A percentile compares a stretch with the other conserved stretches of the same genome.
These are phyloP conservation scores for Ophiocordyceps camponoti-leonardi DNA, from an alignment of 2,329 filamentous ascomycete species.

Conservation along the genomic window DNA sequence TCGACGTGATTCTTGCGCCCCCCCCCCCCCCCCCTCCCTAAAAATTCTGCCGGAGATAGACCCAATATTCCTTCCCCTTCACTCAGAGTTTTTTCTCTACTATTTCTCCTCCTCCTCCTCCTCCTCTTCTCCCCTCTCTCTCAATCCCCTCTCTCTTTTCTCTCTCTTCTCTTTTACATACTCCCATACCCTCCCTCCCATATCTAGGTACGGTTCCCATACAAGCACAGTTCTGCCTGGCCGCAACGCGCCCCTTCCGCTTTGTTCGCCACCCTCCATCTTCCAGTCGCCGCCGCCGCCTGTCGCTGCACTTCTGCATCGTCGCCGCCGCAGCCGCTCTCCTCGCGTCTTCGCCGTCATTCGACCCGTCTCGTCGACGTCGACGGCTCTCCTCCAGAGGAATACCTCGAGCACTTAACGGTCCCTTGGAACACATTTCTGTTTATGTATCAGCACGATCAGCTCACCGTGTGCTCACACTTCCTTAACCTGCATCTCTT, in stretches of 20 bases:
- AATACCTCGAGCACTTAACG: conserved; percentile 12
- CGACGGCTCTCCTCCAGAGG: not conserved
- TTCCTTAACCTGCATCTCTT: conserved; percentile 93
- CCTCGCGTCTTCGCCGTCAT: not conserved
- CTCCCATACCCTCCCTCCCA: not conserved
- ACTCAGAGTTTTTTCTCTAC: not conserved
- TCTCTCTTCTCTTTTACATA: not conserved
- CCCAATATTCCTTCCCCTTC: not conserved
- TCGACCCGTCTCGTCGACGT: not conserved
- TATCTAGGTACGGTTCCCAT: not conserved
- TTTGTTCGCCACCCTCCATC: not conserved
- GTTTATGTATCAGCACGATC: conserved; percentile 99
- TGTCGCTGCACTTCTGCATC: not conserved
- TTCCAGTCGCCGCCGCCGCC: not conserved
- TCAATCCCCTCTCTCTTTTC: not conserved
- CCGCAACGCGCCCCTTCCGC: not conserved
- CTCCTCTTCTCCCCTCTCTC: not conserved
- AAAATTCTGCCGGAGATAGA: not conserved
- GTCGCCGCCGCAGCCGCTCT: not conserved
- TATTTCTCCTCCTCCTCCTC: not conserved
- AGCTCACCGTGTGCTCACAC: conserved; percentile 82
- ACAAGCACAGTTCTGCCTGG: not conserved
- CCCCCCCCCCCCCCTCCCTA: not conserved
- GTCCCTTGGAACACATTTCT: conserved; percentile 22
- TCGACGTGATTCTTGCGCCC: not conserved